Conservation (phyloP, 2,329 filamentous ascomycete genomes). For the Arthrobotrys pseudoclavata region DNA sequence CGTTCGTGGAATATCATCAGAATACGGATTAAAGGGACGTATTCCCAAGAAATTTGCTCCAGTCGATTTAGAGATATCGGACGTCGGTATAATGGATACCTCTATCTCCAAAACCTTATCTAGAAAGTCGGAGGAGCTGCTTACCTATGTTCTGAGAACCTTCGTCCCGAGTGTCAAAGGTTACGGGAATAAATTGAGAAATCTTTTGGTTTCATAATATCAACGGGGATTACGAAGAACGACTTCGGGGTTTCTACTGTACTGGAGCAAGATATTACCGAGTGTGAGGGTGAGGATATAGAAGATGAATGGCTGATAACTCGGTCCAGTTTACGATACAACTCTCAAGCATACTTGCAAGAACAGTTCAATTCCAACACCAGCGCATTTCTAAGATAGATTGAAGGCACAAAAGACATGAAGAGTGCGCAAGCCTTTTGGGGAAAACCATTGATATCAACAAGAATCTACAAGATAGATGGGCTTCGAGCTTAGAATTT, state of each 20-base stretch:
- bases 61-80: neutral
- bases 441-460: neutral
- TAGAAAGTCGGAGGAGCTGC: neutral
- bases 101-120: neutral
- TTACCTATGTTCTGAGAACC: neutral
- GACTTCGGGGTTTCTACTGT: neutral
- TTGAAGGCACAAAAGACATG: neutral
- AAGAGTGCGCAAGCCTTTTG: neutral
- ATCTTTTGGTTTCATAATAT: neutral
- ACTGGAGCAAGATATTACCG: neutral
- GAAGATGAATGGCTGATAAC: neutral
- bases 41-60: neutral
- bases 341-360: neutral
- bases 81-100: neutral
- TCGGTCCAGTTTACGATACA: neutral
- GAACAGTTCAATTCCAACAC: neutral
- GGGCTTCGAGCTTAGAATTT: neutral
- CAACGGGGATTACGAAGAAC: neutral
- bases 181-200: neutral
- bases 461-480: neutral
- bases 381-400: neutral
- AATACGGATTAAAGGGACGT: neutral
- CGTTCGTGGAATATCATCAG: neutral
- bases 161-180: neutral
- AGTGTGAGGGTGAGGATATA: neutral